Percentiles rank a stretch among this genome's conserved stretches.
Conservation (phyloP, 441 rosid genomes). For the Biscutella laevigata region DNA sequence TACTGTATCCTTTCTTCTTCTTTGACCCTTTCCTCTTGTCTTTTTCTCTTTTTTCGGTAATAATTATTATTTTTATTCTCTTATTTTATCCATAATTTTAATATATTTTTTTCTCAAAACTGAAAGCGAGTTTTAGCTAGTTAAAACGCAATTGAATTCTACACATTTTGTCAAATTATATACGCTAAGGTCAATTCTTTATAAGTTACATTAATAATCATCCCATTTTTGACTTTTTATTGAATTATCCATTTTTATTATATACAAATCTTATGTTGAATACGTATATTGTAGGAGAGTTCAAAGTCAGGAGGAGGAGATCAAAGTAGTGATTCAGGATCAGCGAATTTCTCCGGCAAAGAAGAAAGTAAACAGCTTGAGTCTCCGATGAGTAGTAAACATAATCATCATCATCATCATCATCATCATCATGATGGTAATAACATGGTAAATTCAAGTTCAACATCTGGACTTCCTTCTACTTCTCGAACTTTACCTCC, state of each 20-base stretch:
- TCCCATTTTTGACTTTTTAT: conserved; percentile 4
- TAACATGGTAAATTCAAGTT: conserved; percentile 36
- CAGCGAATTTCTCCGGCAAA: conserved; percentile 70
- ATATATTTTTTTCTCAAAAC: not conserved
- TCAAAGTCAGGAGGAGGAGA: conserved; percentile 79
- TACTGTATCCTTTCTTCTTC: conserved; percentile 46
- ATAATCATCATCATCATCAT: conserved; percentile 35
- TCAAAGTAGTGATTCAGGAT: conserved; percentile 86
- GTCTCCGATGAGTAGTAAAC: conserved; percentile 64
- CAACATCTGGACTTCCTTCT: conserved; percentile 42
- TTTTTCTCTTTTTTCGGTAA: conserved; percentile 21
- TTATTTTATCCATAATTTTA: conserved; percentile 16
- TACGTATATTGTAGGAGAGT: conserved; percentile 58
- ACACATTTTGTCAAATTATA: conserved; percentile 21
- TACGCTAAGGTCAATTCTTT: conserved; percentile 22
- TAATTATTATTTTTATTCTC: not conserved
- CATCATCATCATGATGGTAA: conserved; percentile 27
- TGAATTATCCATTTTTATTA: not conserved
- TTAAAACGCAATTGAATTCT: not conserved
- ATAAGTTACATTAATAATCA: conserved; percentile 13
- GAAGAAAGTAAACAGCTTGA: conserved; percentile 69
- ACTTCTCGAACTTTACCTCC: conserved; percentile 49
- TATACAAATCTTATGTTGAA: conserved; percentile 8
- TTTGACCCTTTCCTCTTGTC: conserved; percentile 49
- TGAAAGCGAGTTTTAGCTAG: conserved; percentile 21